Evolutionary conservation across 2,329 filamentous ascomycete genomes (phyloP).

Genomic region (Curvularia eragrostidis): DNA sequence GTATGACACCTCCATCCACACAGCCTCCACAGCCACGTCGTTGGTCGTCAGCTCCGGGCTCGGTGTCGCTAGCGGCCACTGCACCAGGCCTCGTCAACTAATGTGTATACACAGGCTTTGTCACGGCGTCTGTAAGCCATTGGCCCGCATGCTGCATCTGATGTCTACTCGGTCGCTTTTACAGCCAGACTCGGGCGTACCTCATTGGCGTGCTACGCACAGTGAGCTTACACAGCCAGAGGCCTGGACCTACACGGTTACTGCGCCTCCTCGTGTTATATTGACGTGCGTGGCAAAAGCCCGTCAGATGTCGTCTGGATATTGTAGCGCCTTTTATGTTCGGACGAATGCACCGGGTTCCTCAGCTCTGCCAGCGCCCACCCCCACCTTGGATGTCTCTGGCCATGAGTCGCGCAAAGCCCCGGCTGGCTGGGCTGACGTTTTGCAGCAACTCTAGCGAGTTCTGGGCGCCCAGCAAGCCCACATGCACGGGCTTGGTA

Average conservation of each 20-base stretch:
- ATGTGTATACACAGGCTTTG: background rate
- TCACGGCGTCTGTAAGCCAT: background rate
- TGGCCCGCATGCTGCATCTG: background rate
- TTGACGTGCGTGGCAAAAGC: background rate
- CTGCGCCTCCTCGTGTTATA: background rate
- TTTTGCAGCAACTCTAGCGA: constrained; percentile 10
- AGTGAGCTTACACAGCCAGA: background rate
- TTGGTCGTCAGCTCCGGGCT: constrained; percentile 1
- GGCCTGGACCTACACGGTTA: too few relatives aligned
- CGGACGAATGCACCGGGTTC: background rate
- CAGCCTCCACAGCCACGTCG: constrained; percentile 28
- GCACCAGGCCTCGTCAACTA: background rate
- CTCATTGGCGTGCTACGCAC: background rate
- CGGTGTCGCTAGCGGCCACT: background rate
- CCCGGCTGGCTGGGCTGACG: constrained; percentile 34
- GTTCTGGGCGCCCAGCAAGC: constrained; percentile 23
- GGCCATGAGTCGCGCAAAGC: constrained; percentile 16
- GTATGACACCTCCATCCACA: constrained; percentile 15
- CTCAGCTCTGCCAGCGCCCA: constrained; percentile 1
- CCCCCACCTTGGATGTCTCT: constrained; percentile 6
- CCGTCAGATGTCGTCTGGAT: background rate
- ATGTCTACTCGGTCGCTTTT: background rate
- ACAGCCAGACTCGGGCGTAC: background rate
- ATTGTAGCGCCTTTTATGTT: background rate
- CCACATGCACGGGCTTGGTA: constrained; percentile 22